These are phyloP conservation scores for Cladosporium sp. DNA, from an alignment of 2,329 filamentous ascomycete species.

Conservation along the genomic window DNA sequence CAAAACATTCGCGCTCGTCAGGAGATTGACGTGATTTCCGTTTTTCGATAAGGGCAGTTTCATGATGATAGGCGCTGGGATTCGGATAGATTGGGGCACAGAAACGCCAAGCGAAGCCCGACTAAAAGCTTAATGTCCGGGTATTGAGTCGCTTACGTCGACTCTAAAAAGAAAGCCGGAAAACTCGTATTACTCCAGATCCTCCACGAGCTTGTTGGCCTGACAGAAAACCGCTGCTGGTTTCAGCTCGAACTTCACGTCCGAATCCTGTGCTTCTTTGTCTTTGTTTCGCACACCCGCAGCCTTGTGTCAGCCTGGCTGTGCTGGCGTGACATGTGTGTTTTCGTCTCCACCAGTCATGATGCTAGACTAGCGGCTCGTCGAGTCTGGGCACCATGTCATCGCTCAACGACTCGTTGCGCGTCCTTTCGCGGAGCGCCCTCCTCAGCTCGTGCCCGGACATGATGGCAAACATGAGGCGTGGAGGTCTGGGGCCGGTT, in stretches of 20 bases:
- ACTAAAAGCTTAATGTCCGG: not conserved
- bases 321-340: not conserved
- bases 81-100: not conserved
- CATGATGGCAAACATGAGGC: too few relatives aligned
- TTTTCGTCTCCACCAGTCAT: not conserved
- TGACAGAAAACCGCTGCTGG: not conserved
- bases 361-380: constrained; percentile 9
- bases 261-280: not conserved
- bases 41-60: not conserved
- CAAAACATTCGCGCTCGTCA: not conserved
- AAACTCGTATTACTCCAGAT: constrained; percentile 1
- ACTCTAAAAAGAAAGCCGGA: not conserved
- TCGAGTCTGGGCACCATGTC: constrained; percentile 2
- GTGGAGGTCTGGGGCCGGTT: not conserved
- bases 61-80: not conserved
- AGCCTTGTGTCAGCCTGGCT: not conserved
- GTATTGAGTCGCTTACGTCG: not conserved
- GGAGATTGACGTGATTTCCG: constrained; percentile 1
- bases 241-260: not conserved
- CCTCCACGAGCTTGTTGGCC: not conserved
- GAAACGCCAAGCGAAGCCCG: constrained; percentile 1
- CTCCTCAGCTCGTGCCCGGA: not conserved
- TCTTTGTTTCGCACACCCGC: not conserved
- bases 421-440: not conserved
- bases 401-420: not conserved